Base-by-base conservation (phyloP, 257 asterid species). In the Nemophila menziesii region DNA sequence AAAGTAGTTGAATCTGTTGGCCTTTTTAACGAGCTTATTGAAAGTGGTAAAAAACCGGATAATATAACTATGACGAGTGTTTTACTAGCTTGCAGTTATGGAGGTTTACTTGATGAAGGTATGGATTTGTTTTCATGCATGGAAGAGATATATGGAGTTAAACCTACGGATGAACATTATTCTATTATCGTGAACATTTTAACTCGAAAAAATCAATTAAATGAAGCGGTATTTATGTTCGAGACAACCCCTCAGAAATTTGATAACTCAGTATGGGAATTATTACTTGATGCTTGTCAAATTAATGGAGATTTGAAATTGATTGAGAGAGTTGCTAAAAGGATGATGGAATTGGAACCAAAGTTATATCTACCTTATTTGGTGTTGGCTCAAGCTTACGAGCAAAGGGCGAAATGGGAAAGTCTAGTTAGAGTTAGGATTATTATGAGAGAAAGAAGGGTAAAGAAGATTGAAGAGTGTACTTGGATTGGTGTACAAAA, bases 401-500 rank as follows among this genome's bases (percentile, higher is more conserved):
- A 70, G 61, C 53, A 42, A 23, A 56, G 49, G 27, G 80, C 79
- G 26, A 75, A 67, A 64, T 82, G 93, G 93, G 93, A 82, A 51
- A 68, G 84, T 49, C 63, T 75, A n/a, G 81, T 82, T 56, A 74
- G 86, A 51, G 77, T 73, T 40, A 73, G 54, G 64, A 75, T 54
- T 51, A 48, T 54, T 55, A 68, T 75, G 71, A 64, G 42, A 26
- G 70, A 57, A 2, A 29, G 56, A 55, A 61, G 39, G 24, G 33
- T 56, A 51, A 63, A 46, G 51, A 29, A 29, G 12, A 13, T 46
- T 36, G 61, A 33, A 38, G 75, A 68, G 22, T 58, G 64, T 62
- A 75, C 92, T 68, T 68, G 66, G 75, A 63, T 78, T 57, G 55
- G 77, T 36, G 23, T 75, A 49, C 39, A 65, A 51, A 65, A 59